Evolutionary conservation across 768 basidiomycete genomes (phyloP).

Genomic region (Naganishia kalamii): DNA sequence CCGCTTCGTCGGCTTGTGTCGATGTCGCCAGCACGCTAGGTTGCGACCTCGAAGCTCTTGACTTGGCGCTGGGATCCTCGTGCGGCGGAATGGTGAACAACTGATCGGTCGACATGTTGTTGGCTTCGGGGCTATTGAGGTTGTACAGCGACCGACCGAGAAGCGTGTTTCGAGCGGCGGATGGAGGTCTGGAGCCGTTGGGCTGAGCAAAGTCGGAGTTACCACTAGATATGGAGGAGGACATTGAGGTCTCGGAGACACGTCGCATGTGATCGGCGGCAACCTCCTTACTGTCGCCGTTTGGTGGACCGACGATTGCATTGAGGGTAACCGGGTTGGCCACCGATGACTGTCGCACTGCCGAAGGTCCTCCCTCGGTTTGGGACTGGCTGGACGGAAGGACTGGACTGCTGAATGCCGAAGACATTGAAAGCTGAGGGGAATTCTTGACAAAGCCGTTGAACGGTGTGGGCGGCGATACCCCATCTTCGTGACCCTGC

Average conservation of each 20-base stretch:
- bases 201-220: neutral
- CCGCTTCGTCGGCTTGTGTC: neutral
- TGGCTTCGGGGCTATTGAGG: neutral
- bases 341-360: neutral
- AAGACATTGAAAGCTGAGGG: neutral
- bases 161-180: neutral
- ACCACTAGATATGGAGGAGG: conserved; percentile 1
- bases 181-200: neutral
- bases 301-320: neutral
- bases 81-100: conserved; percentile 1
- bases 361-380: neutral
- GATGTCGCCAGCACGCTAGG: neutral
- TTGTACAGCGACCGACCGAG: neutral
- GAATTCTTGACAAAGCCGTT: neutral
- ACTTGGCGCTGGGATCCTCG: neutral
- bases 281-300: neutral
- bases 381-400: neutral
- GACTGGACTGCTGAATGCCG: neutral
- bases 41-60: conserved; percentile 7
- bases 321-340: neutral
- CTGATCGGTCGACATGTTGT: conserved; percentile 1
- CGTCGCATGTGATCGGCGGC: neutral
- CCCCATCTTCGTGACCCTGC: neutral
- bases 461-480: neutral
- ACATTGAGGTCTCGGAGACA: neutral